phyloP scores from a whole-genome alignment of 345 rosid genomes.

The Eutrema heterophyllum region DNA sequence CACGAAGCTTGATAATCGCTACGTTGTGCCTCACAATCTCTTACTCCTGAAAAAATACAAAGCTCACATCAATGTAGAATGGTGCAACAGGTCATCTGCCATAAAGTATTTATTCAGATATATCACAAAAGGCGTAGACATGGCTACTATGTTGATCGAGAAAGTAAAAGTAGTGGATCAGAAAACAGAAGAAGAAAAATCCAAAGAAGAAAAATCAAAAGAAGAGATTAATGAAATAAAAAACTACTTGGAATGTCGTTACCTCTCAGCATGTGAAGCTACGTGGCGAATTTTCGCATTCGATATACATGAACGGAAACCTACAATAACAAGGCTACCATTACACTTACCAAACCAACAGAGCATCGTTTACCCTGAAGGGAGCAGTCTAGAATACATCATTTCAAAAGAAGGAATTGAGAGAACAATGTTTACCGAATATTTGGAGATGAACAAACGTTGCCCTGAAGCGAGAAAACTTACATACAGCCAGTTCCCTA shows the following conservation, averaged over 20 bases:
- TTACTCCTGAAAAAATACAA: not conserved
- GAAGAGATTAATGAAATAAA: not conserved
- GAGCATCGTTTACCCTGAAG: not conserved
- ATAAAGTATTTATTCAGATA: conserved; percentile 6
- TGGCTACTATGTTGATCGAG: not conserved
- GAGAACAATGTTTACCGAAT: not conserved
- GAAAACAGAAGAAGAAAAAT: not conserved
- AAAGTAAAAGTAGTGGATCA: not conserved
- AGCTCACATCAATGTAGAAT: not conserved
- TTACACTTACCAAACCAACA: not conserved
- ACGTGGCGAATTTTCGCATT: not conserved
- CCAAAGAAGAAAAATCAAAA: no score
- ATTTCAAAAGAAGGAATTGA: not conserved
- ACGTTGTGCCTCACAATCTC: not conserved
- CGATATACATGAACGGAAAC: not conserved
- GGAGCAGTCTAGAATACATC: not conserved
- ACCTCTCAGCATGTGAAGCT: not conserved
- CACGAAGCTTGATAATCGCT: not conserved
- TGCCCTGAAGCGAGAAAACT: not conserved
- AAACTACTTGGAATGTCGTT: not conserved
- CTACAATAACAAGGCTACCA: not conserved
- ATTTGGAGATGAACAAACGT: not conserved
- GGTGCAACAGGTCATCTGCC: not conserved
- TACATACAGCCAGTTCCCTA: not conserved
- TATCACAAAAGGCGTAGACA: not conserved